Evolutionary conservation across 768 basidiomycete genomes (phyloP), one percentile per base, ranked within the genome.

Genomic region (Infundibulicybe gibba): DNA sequence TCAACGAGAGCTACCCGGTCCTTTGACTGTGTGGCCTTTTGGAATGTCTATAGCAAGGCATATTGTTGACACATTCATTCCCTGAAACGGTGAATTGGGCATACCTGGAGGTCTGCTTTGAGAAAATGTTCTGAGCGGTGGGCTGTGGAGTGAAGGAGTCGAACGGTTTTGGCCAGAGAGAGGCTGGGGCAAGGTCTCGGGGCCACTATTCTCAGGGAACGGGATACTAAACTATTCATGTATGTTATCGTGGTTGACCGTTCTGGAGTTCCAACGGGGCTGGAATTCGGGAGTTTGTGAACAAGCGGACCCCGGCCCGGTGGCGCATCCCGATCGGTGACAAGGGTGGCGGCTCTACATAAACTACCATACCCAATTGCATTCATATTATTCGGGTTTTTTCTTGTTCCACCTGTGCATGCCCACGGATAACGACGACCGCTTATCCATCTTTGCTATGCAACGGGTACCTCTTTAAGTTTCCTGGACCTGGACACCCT

Each of bases 1-100:
- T 90, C 88, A 17, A 88, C 87, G 5, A 90, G 65, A 35, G 85
- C 76, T 19, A 86, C 63, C 41, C 79, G 76, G 47, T 75, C 72
- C 44, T 69, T 70, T 20, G 71, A 62, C 2, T 58, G 56, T 11
- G 61, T 57, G 40, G 67, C 62, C 50, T 70, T 65, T 16, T 62
- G 56, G 50, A 72, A 72, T 16, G 67, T 69, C 74, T 77, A 61
- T 14, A 21, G 40, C 35, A 19, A 14, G 35, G 35, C 35, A 38
- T 4, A 13, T 40, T 16, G 9, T 31, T 15, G n/a, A 13, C 35
- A 10, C 31, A 33, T 19, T 12, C 34, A 11, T 17, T 40, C 8
- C 15, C 19, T 13, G n/a, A 46, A 40, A 16, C 32, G n/a, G 9
- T 17, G 9, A 25, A 34, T 47, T 37, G 16, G 31, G 61, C 68